A percentile compares a stretch with the other conserved stretches of the same genome.
Evolutionary conservation across 257 asterid species (phyloP).

Genomic region (Nemophila menziesii): DNA sequence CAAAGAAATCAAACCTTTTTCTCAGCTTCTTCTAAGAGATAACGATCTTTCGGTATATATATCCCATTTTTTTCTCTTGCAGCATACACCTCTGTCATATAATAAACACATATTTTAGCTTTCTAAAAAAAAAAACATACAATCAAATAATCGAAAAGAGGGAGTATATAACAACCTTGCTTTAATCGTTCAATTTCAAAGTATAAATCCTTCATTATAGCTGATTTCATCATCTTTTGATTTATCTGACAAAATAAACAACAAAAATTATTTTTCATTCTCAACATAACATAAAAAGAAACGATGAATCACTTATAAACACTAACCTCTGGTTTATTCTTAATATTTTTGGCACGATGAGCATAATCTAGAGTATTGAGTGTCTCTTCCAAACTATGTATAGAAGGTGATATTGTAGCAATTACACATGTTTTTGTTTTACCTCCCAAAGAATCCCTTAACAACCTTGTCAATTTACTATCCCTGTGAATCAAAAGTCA

Average conservation of each 20-base stretch:
- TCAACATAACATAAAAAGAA: background rate
- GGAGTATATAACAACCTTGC: conserved; percentile 21
- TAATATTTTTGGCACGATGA: conserved; percentile 41
- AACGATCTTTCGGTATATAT: conserved; percentile 20
- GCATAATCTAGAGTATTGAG: conserved; percentile 58
- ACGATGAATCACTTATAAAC: background rate
- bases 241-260: conserved; percentile 26
- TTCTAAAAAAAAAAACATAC: background rate
- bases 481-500: conserved; percentile 23
- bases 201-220: conserved; percentile 30
- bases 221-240: conserved; percentile 36
- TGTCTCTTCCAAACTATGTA: conserved; percentile 51
- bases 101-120: background rate
- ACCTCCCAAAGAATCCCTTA: conserved; percentile 57
- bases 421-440: conserved; percentile 51
- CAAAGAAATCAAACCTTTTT: conserved; percentile 20
- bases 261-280: background rate
- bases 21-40: conserved; percentile 25
- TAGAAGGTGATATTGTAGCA: conserved; percentile 50
- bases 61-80: conserved; percentile 27
- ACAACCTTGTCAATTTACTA: conserved; percentile 52
- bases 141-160: background rate
- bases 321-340: conserved; percentile 53
- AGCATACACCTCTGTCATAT: conserved; percentile 25
- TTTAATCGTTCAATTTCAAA: conserved; percentile 32